Evolutionary conservation across 163 green algal genomes (phyloP), one percentile per base, ranked within the genome.

Genomic region (Chlorella variabilis): DNA sequence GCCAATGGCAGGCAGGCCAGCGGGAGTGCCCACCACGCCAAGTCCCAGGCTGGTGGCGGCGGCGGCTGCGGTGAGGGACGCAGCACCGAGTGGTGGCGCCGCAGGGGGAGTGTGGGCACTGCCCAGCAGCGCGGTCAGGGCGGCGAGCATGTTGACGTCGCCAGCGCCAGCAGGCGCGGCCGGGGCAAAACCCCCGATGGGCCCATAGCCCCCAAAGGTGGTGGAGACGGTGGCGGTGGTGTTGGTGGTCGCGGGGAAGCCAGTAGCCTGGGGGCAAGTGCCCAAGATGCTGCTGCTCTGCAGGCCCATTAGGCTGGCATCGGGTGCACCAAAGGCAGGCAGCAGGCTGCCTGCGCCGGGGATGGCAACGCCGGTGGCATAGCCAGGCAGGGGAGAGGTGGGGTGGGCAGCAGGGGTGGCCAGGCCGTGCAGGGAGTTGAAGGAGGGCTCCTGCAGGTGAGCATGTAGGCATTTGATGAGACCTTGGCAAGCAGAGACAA

Each of bases 71-170:
- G 54, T 48, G 58, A 61, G 29, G n/a, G 59, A 67, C 54, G 38
- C 74, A 31, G 49, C 0, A 23, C 13, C 7, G 54, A 54, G 25
- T 18, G 15, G 36, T 27, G 33, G 48, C 42, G 68, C 8, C n/a
- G 42, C n/a, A 36, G 5, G 15, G 45, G 69, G 3, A 33, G 29
- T n/a, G n/a, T n/a, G n/a, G n/a, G 21, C 7, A 23, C 15, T 34
- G 56, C 56, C 51, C 56, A 80, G 73, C 54, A 80, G 56, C 2
- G 73, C 39, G 15, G 51, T 62, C 8, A 78, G 71, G 4, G 71
- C 51, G 0, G 54, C 71, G 33, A 78, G 71, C 33, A 51, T 29
- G 7, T 15, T n/a, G 27, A 41, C 1, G 29, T 39, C 13, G n/a
- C 4, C n/a, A 38, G 27, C n/a, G 17, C 3, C n/a, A 38, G 59